Base-by-base conservation (phyloP, 805 yeast genomes). In the Geotrichum ghanense region DNA sequence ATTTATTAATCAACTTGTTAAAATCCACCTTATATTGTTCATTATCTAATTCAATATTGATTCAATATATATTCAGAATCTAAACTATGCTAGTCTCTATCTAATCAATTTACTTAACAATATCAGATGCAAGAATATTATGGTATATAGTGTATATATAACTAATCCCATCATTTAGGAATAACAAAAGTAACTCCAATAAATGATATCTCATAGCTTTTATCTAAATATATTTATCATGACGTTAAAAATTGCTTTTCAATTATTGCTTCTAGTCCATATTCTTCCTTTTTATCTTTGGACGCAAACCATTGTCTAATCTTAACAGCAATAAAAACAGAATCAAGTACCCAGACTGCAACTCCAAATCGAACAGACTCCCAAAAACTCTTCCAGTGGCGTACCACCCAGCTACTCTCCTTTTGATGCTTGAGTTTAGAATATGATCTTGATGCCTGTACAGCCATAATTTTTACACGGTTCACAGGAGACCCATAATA, bases 401-500 rank as follows among this genome's bases (percentile, higher is more conserved):
- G 10, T 6, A 5, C 16, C 7, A 31, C 12, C 37, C 37, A 31
- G 16, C 16, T 10, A 6, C 7, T n/a, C 17, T 31, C 37, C 16
- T 6, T 31, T 31, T 31, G 37, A n/a, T 31, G 37, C 14, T 12
- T 5, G 5, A 31, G 17, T 10, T 31, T 16, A 10, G 37, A 16
- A 31, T 31, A 21, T 14, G 42, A 39, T 6, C 42, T 26, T 22
- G 64, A 53, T 0, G 86, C 85, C 54, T 76, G 78, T 14, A 67
- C 62, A 0, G 84, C 83, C 46, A 83, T 66, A 23, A 80, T 57
- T 48, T 78, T 79, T 53, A 83, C 64, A 48, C 92, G 69, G 59
- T 83, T 83, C n/a, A 82, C 81, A 0, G 89, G 90, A 14, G 86
- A 75, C 3, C 81, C 85, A 58, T 74, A 75, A 27, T 65, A 66